Evolutionary conservation across 192 early-diverging fungal species (phyloP).

Genomic region (Kickxella alabastrina): DNA sequence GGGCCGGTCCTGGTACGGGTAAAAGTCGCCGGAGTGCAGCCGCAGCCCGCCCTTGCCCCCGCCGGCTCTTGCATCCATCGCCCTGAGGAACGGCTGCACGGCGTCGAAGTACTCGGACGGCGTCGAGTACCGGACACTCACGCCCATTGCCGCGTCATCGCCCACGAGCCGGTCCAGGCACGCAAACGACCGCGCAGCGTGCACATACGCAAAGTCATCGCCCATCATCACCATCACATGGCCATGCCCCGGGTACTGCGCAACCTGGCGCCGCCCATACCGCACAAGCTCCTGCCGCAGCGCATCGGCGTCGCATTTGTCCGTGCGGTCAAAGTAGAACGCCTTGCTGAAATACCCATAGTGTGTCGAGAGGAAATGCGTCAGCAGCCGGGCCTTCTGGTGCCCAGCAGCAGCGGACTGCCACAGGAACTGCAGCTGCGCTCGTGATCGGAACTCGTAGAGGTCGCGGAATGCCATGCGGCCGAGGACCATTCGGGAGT

Average conservation of each 20-base stretch:
- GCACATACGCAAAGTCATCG: conserved; percentile 37
- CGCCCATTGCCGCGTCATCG: neutral
- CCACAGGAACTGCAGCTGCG: conserved; percentile 37
- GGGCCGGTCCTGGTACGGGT: conserved; percentile 48
- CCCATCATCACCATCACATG: conserved; percentile 49
- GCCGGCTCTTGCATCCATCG: no score
- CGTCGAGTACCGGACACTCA: conserved; percentile 32
- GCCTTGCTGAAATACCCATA: conserved; percentile 23
- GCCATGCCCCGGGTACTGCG: conserved; percentile 42
- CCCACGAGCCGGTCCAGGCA: conserved; percentile 34
- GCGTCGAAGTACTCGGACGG: conserved; percentile 29
- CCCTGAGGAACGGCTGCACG: conserved; percentile 1
- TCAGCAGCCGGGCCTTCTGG: conserved; percentile 18
- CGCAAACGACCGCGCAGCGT: conserved; percentile 19
- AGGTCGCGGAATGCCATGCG: conserved; percentile 41
- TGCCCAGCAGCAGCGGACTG: neutral
- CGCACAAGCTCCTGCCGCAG: conserved; percentile 21
- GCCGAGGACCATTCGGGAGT: conserved; percentile 21
- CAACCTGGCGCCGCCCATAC: conserved; percentile 18
- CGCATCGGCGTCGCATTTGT: conserved; percentile 10
- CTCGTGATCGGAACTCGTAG: conserved; percentile 15
- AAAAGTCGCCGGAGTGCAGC: conserved; percentile 27
- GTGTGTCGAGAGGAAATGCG: conserved; percentile 36
- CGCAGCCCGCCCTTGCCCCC: conserved; percentile 1
- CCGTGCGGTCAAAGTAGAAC: conserved; percentile 39